phyloP scores from a whole-genome alignment of 352 stramenopile species.

The Pythium biforme region DNA sequence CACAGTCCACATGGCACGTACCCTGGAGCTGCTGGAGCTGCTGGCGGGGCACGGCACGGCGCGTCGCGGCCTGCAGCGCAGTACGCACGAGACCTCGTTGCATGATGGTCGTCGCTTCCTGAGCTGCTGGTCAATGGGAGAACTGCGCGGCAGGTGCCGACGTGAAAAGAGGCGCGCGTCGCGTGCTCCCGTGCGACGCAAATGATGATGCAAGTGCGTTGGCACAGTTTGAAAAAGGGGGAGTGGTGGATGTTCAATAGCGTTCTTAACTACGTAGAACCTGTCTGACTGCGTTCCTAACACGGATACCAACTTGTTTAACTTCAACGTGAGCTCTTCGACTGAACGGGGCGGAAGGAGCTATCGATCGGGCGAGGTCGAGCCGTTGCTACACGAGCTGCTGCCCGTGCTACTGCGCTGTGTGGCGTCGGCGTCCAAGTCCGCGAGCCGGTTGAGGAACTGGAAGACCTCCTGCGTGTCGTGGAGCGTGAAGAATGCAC shows the following conservation, averaged over 20 bases:
- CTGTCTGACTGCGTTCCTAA: background rate
- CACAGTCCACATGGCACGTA: background rate
- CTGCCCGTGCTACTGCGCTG: constrained; percentile 15
- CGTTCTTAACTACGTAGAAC: background rate
- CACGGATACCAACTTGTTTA: background rate
- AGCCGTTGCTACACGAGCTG: constrained; percentile 14
- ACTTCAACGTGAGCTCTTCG: constrained; percentile 20
- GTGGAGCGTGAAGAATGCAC: constrained; percentile 73
- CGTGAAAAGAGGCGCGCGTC: constrained; percentile 21
- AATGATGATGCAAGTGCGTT: constrained; percentile 18
- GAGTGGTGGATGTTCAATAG: background rate
- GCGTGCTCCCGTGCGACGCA: constrained; percentile 4
- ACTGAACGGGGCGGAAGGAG: constrained; percentile 5
- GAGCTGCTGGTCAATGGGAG: background rate
- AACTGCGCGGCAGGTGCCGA: constrained; percentile 10
- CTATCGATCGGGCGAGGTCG: constrained; percentile 8
- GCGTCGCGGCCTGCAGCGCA: background rate
- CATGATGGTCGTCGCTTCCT: constrained; percentile 5
- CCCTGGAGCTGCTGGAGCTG: background rate
- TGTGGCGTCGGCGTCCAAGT: constrained; percentile 30
- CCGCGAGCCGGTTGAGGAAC: constrained; percentile 71
- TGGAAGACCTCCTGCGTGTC: constrained; percentile 72
- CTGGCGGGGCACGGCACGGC: background rate
- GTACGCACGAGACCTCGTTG: constrained; percentile 16
- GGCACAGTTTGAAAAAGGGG: background rate